Base-by-base conservation (phyloP, 2,329 filamentous ascomycete species). In the Talaromyces sp. region DNA sequence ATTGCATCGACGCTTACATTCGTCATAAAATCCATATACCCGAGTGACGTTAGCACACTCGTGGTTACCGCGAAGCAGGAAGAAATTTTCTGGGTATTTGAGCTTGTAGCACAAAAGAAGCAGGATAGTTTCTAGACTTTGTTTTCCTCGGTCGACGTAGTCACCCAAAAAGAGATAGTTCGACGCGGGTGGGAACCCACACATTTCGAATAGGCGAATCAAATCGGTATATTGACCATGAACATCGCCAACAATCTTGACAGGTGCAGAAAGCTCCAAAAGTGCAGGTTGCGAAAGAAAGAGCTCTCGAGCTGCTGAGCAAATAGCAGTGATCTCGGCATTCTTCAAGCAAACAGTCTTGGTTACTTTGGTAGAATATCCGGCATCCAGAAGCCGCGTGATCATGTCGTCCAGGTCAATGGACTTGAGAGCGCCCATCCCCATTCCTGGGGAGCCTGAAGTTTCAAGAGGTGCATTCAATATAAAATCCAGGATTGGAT, bases 191-290 rank as follows among this genome's bases (percentile, higher is more conserved):
- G 93, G 93, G 68, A 97, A 97, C 4, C 93, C 93, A 70, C 93
- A 97, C 92, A 97, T 97, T 73, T 97, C 93, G 68, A 97, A 97
- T 83, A 97, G 90, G 58, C 93, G 87, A 66, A 97, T 95, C 47
- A 97, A 78, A 73, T 97, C 93, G 10, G 91, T 96, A 72, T 96
- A 97, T 74, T 97, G 93, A 46, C 93, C 93, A 70, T 97, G 93
- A 13, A 97, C 91, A 70, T 97, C 93, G 46, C 93, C 93, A 24
- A 97, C 94, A 66, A 99, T 95, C 78, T 99, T 99, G 68, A 99
- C 94, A 0, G 94, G 93, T 4, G 94, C 90, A 58, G 93, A 88
- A 41, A 99, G 82, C 75, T 99, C 94, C 51, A 99, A 77, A 20
- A 99, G 80, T 1, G 94, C 91, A 3, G 94, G 94, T 69, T 99